A percentile compares a stretch with the other conserved stretches of the same genome.
These are phyloP conservation scores for Adansonia grandidieri DNA, from an alignment of 441 rosid species.

Conservation along the genomic window DNA sequence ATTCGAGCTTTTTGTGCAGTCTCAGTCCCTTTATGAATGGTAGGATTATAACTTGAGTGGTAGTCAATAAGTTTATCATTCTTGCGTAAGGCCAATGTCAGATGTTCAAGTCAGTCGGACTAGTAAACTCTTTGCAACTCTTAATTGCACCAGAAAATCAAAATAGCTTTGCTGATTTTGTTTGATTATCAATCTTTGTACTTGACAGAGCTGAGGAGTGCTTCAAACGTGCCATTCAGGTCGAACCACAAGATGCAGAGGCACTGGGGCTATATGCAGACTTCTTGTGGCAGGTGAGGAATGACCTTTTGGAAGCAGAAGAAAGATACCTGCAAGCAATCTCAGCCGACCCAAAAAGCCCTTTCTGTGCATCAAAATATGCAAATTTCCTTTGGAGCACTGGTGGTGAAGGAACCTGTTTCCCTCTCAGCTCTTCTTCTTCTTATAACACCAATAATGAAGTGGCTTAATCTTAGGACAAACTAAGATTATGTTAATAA, in stretches of 20 bases:
- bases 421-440: background rate
- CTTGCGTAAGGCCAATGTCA: no score
- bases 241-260: slow-evolving; percentile 66
- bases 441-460: slow-evolving; percentile 19
- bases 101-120: no score
- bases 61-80: no score
- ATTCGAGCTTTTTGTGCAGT: no score
- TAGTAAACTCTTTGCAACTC: no score
- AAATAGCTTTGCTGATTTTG: background rate
- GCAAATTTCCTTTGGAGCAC: slow-evolving; percentile 84
- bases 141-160: no score
- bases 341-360: slow-evolving; percentile 53
- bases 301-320: slow-evolving; percentile 76
- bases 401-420: slow-evolving; percentile 73
- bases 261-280: slow-evolving; percentile 59
- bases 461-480: background rate
- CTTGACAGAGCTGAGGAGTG: slow-evolving; percentile 69
- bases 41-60: no score
- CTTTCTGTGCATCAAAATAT: slow-evolving; percentile 61
- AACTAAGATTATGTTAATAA: background rate
- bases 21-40: no score
- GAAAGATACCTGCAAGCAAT: slow-evolving; percentile 70
- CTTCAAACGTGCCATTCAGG: slow-evolving; percentile 64
- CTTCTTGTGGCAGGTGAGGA: slow-evolving; percentile 73
- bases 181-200: background rate